A percentile compares a stretch with the other conserved stretches of the same genome.
Evolutionary conservation across 106 monocot species (phyloP).

Genomic region (Platanthera guangdongensis): DNA sequence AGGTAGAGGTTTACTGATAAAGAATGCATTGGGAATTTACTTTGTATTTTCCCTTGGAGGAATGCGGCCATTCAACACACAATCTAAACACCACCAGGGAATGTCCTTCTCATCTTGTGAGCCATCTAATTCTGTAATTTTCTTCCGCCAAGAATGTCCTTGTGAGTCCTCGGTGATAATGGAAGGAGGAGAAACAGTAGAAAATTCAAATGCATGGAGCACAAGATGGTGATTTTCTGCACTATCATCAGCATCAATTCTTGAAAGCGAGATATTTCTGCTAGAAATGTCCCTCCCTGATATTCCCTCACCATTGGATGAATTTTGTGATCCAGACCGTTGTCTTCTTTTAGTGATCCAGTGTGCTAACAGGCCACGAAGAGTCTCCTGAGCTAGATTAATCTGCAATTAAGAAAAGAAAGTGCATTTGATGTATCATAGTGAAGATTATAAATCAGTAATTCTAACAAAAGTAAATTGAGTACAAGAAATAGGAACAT

Average conservation of each 20-base stretch:
- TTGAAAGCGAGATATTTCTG: constrained; percentile 48
- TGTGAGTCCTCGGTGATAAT: constrained; percentile 86
- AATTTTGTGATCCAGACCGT: constrained; percentile 40
- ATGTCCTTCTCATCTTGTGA: constrained; percentile 87
- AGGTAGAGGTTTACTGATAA: not conserved
- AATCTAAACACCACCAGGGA: constrained; percentile 92
- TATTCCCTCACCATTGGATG: constrained; percentile 47
- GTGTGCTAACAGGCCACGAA: constrained; percentile 68
- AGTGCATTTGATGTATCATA: not conserved
- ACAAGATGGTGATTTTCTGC: constrained; percentile 43
- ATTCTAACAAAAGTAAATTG: not conserved
- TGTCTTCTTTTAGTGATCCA: constrained; percentile 81
- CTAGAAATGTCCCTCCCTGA: constrained; percentile 38
- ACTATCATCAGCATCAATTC: constrained; percentile 58
- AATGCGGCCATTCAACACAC: constrained; percentile 61
- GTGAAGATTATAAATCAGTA: not conserved
- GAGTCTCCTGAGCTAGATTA: constrained; percentile 93
- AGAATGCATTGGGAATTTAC: constrained; percentile 25
- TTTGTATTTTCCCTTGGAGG: constrained; percentile 80
- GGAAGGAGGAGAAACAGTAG: constrained; percentile 68
- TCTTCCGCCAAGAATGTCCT: constrained; percentile 93
- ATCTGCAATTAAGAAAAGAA: constrained; percentile 41
- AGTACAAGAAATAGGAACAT: not conserved
- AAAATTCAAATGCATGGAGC: constrained; percentile 71
- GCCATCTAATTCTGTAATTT: constrained; percentile 74